A percentile compares a stretch with the other conserved stretches of the same genome.
Conservation (phyloP, 768 basidiomycete species). For the Mycena metata region DNA sequence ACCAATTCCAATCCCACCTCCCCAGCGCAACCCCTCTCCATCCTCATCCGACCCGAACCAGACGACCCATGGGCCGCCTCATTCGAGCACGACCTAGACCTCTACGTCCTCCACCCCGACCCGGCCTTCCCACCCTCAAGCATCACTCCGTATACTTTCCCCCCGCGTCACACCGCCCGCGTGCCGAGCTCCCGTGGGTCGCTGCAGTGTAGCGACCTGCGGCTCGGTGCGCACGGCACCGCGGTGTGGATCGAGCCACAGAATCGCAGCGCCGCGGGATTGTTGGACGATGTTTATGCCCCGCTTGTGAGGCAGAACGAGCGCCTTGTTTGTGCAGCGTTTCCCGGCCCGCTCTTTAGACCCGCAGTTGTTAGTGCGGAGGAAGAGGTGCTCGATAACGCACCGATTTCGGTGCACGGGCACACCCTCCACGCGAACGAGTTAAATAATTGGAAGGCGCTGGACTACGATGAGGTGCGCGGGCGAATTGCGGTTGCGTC, state of each 20-base stretch:
- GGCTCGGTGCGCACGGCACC: conserved; percentile 68
- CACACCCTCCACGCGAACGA: conserved; percentile 20
- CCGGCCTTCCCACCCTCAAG: conserved; percentile 39
- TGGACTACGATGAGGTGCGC: conserved; percentile 31
- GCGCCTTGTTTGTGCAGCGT: conserved; percentile 61
- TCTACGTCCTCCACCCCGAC: conserved; percentile 63
- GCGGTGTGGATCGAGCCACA: conserved; percentile 75
- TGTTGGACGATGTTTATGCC: conserved; percentile 44
- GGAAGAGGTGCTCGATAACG: neutral
- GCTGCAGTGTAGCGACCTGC: conserved; percentile 66
- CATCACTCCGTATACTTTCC: conserved; percentile 57
- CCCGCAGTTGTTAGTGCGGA: too few species aligned
- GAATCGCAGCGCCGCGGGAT: conserved; percentile 56
- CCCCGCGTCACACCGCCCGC: conserved; percentile 56
- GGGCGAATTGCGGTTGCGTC: conserved; percentile 21
- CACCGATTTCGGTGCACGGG: neutral
- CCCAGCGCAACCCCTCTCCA: conserved; percentile 50
- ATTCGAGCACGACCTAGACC: conserved; percentile 60
- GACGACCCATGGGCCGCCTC: conserved; percentile 70
- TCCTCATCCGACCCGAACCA: conserved; percentile 70
- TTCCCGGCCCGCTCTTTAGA: conserved; percentile 61
- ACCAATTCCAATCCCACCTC: neutral
- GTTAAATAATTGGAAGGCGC: conserved; percentile 28
- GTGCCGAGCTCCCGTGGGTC: conserved; percentile 62
- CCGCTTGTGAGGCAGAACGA: conserved; percentile 46